These are phyloP conservation scores for Grosmannia clavigera DNA, from an alignment of 2,329 filamentous ascomycete genomes.

Conservation along the genomic window DNA sequence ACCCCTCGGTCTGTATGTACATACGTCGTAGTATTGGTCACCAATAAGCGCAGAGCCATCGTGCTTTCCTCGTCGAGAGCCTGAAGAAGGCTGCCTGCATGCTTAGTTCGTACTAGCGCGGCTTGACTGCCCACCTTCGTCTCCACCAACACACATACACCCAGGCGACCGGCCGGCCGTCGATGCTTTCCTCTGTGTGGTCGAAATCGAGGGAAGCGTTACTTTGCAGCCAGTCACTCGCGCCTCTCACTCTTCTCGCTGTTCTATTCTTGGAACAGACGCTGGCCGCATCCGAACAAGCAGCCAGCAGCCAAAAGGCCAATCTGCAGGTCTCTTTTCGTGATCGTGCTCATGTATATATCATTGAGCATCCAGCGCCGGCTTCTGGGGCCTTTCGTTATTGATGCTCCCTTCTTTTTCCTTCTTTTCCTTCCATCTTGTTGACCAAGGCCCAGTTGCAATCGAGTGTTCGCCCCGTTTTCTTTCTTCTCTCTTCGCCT, in stretches of 20 bases:
- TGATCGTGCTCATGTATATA: constrained; percentile 36
- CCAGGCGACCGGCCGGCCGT: background rate
- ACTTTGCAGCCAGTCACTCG: background rate
- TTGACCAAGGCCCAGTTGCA: constrained; percentile 14
- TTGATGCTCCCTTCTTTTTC: background rate
- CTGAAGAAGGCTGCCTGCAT: background rate
- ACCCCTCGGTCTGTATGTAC: too few relatives aligned
- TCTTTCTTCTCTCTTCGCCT: background rate
- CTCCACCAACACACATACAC: background rate
- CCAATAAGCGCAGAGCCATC: background rate
- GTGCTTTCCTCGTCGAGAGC: background rate
- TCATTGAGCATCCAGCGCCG: constrained; percentile 25
- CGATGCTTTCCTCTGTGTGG: background rate
- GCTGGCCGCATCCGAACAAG: background rate
- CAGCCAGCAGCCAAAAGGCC: background rate
- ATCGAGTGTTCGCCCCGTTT: constrained; percentile 5
- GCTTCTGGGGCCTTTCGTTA: background rate
- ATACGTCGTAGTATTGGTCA: too few relatives aligned
- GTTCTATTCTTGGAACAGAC: constrained; percentile 1
- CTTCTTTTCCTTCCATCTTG: constrained; percentile 13
- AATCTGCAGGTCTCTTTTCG: background rate
- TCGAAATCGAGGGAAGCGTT: background rate
- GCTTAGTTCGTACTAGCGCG: background rate
- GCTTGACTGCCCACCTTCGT: background rate
- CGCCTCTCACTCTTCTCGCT: background rate